Conservation (phyloP, 2,329 filamentous ascomycete genomes). For the Claviceps sp. region DNA sequence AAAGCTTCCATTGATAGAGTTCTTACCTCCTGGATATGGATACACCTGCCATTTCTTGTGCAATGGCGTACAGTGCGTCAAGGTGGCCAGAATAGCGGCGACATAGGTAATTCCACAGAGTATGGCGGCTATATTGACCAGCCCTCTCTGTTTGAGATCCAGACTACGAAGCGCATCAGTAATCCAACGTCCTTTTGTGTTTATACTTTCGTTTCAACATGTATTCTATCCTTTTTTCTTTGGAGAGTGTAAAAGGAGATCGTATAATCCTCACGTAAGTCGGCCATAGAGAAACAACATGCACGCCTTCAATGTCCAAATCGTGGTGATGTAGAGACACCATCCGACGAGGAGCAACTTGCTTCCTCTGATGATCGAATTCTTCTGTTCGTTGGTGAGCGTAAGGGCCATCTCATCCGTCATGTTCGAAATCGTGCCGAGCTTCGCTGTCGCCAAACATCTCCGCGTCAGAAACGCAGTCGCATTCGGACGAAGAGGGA, state of each 20-base stretch:
- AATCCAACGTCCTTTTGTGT: not conserved
- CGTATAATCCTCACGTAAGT: conserved; percentile 22
- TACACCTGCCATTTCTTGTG: conserved; percentile 26
- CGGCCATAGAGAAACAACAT: conserved; percentile 30
- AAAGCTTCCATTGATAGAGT: too few relatives aligned
- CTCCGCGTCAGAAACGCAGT: not conserved
- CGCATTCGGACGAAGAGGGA: not conserved
- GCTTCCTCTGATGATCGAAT: conserved; percentile 18
- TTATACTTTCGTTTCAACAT: not conserved
- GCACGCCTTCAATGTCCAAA: conserved; percentile 29
- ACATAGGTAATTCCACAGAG: conserved; percentile 19
- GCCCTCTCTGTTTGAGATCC: conserved; percentile 8
- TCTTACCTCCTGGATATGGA: conserved; percentile 26
- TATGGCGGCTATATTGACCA: conserved; percentile 22
- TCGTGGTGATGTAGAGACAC: conserved; percentile 27
- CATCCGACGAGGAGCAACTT: conserved; percentile 24
- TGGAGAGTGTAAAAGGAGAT: not conserved
- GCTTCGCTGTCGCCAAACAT: conserved; percentile 14
- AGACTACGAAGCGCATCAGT: conserved; percentile 12
- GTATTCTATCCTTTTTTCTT: too few relatives aligned
- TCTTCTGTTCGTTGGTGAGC: conserved; percentile 17
- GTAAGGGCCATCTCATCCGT: conserved; percentile 17
- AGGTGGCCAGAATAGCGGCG: conserved; percentile 18
- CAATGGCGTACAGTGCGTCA: conserved; percentile 22
- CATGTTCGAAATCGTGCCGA: conserved; percentile 26